Evolutionary conservation across 1,284 basidiomycete species (phyloP), one percentile per base, ranked within the genome.

Genomic region (Schizopora paradoxa): DNA sequence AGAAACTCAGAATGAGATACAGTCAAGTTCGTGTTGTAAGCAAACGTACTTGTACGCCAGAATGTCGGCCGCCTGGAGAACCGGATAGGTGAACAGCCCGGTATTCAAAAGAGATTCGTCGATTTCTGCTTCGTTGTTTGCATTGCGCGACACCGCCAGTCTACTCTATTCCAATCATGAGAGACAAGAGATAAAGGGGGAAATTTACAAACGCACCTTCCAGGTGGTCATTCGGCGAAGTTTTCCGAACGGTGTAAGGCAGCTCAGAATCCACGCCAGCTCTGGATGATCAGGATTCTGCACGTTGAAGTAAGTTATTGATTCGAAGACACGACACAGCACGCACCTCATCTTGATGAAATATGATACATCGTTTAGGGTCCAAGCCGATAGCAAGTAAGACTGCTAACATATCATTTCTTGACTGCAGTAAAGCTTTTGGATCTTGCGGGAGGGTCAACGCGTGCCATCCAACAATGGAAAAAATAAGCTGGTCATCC

Each of bases 61-160:
- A 40, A 98, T 87, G 58, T 98, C 95, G 1, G 93, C 94, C 0
- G 93, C 91, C 70, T 96, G 93, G 0, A 98, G 72, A 2, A 96
- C 82, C 0, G 94, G 95, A 62, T 97, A 97, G 0, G 91, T 89
- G 50, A 97, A 83, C 21, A 97, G 68, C 1, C 94, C 94, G 0
- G 85, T 74, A 48, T 91, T 86, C 1, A 97, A 74, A 47, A 86
- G 66, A 0, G 82, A 82, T 51, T 95, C 91, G 57, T 91, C 82
- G 4, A 93, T 73, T 53, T 91, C 83, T 5, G 81, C 77, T 53
- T 84, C 79, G 37, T 79, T 76, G 45, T 77, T 79, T 2, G 85
- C 79, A 56, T 91, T 88, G 32, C 83, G 73, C 3, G 81, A 76
- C 2, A 78, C 76, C 2, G 85, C 89, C 1, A 95, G 66, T 51